Percentiles rank a stretch among this genome's conserved stretches.
Evolutionary conservation across 129 eudicot species (phyloP).

Genomic region (Saussurea involucrata): DNA sequence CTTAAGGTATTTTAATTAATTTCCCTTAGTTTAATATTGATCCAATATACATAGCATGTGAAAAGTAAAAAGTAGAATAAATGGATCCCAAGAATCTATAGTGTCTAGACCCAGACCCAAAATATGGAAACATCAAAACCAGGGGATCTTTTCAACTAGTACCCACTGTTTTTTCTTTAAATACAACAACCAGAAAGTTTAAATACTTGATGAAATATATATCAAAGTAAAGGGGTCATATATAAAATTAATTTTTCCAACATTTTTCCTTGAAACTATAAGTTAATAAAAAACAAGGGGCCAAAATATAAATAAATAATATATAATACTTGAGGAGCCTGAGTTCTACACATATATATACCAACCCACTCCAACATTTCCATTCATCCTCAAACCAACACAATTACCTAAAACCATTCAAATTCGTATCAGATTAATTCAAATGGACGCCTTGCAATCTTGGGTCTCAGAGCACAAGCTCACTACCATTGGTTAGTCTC

Average conservation of each 20-base stretch:
- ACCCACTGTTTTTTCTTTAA: constrained; percentile 13
- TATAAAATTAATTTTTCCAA: not conserved
- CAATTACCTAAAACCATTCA: not conserved
- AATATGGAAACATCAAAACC: constrained; percentile 4
- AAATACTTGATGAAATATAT: not conserved
- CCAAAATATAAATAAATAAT: not conserved
- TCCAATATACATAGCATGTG: not conserved
- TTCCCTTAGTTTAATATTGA: not conserved
- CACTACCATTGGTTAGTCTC: constrained; percentile 58
- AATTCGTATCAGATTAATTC: not conserved
- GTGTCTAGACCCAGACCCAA: not conserved
- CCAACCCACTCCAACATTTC: constrained; percentile 6
- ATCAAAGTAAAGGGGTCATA: constrained; percentile 5
- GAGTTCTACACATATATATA: constrained; percentile 14
- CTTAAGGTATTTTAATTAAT: too few relatives aligned
- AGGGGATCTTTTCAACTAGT: constrained; percentile 16
- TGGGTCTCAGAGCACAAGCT: constrained; percentile 94
- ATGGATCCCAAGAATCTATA: constrained; percentile 8
- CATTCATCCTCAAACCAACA: constrained; percentile 21
- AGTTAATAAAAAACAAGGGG: constrained; percentile 29
- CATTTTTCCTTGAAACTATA: not conserved
- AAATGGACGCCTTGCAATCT: constrained; percentile 68
- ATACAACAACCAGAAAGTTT: not conserved
- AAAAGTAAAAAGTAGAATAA: not conserved
- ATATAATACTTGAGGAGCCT: not conserved